These are phyloP conservation scores for Plicaturopsis crispa DNA, from an alignment of 768 basidiomycete genomes.

Conservation along the genomic window DNA sequence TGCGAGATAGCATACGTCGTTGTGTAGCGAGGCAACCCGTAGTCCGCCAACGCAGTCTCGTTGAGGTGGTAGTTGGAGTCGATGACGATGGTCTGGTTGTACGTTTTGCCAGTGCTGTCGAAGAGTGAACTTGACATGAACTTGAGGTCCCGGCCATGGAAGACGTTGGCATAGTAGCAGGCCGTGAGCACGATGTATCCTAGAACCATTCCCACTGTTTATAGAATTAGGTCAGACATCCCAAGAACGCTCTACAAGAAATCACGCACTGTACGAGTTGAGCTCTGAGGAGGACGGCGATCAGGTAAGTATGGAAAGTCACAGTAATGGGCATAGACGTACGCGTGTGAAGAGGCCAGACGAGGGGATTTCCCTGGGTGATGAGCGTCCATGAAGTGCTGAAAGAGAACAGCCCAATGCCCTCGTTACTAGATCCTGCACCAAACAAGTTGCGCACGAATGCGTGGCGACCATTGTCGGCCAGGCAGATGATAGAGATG, in stretches of 20 bases:
- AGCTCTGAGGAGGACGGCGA: slow-evolving; percentile 23
- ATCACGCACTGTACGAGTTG: slow-evolving; percentile 36
- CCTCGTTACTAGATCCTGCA: slow-evolving; percentile 44
- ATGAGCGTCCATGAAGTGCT: slow-evolving; percentile 46
- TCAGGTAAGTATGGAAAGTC: background rate
- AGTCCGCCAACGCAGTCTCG: slow-evolving; percentile 13
- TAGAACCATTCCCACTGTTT: slow-evolving; percentile 38
- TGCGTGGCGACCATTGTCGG: slow-evolving; percentile 35
- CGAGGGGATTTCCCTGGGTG: slow-evolving; percentile 44
- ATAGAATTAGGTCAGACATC: background rate
- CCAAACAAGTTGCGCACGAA: slow-evolving; percentile 34
- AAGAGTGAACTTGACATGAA: slow-evolving; percentile 45
- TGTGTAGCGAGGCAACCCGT: slow-evolving; percentile 28
- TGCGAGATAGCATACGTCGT: slow-evolving; percentile 42
- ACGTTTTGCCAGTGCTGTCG: slow-evolving; percentile 17
- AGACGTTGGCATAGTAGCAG: slow-evolving; percentile 35
- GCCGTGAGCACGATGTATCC: slow-evolving; percentile 36
- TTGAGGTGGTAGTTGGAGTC: slow-evolving; percentile 29
- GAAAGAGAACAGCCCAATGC: slow-evolving; percentile 40
- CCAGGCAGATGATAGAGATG: slow-evolving; percentile 39
- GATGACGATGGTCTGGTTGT: slow-evolving; percentile 36
- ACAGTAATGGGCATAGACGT: slow-evolving; percentile 12
- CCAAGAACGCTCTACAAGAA: slow-evolving; percentile 10
- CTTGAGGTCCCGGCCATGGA: slow-evolving; percentile 34
- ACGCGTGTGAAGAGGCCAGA: slow-evolving; percentile 52